Conservation (phyloP, 495 filamentous ascomycete genomes). For the Stereocaulon alpinum region DNA sequence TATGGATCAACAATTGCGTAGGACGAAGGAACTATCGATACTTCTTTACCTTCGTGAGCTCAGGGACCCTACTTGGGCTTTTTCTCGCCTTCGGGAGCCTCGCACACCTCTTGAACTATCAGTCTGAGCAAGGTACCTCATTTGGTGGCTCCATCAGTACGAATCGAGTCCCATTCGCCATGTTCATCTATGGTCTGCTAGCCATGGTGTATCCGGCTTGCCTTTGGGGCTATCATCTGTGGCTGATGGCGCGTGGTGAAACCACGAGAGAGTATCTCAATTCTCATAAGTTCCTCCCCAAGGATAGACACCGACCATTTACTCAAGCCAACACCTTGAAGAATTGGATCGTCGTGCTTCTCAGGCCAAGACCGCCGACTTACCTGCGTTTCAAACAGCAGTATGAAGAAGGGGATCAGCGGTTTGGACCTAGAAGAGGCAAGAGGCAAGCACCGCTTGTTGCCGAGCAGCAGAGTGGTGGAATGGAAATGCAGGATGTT, state of each 20-base stretch:
- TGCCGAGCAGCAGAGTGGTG: conserved; percentile 42
- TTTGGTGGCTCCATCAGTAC: conserved; percentile 56
- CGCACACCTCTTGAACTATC: conserved; percentile 69
- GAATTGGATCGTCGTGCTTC: conserved; percentile 76
- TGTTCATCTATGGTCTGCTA: conserved; percentile 74
- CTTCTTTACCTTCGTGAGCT: conserved; percentile 82
- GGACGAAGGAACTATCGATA: conserved; percentile 96
- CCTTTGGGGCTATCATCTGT: conserved; percentile 78
- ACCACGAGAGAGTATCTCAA: conserved; percentile 95
- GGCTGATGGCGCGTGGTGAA: conserved; percentile 79
- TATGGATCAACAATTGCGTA: conserved; percentile 98
- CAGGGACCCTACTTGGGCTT: conserved; percentile 61
- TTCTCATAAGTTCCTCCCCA: conserved; percentile 84
- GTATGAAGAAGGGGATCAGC: conserved; percentile 75
- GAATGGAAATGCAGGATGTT: conserved; percentile 52
- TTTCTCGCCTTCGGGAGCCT: conserved; percentile 68
- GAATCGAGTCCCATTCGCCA: conserved; percentile 74
- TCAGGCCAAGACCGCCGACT: conserved; percentile 74
- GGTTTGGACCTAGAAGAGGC: conserved; percentile 55
- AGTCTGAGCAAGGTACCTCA: conserved; percentile 43
- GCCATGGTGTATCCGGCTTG: conserved; percentile 73
- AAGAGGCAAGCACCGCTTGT: conserved; percentile 41
- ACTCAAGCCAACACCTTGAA: conserved; percentile 63
- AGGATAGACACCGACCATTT: conserved; percentile 85
- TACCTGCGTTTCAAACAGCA: conserved; percentile 77